phyloP scores from a whole-genome alignment of 164 flowering plant genomes.

The Euptelea pleiosperma region DNA sequence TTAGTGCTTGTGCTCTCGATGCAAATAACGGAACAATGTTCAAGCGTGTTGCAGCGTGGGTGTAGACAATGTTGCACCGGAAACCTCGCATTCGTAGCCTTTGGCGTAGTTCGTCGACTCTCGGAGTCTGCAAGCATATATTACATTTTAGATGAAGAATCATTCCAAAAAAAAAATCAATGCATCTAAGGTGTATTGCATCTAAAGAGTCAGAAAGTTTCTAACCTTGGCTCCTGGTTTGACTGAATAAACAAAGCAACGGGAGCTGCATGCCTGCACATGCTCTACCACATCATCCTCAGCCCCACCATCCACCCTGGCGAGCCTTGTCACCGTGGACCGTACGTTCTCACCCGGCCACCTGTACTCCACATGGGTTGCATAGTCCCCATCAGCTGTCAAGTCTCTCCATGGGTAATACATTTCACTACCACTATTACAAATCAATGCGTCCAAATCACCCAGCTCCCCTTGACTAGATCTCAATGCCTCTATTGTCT shows the following conservation, averaged over 20 bases:
- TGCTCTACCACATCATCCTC: constrained; percentile 47
- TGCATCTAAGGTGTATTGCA: too few relatives aligned
- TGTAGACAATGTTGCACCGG: constrained; percentile 67
- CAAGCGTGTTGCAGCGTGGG: constrained; percentile 56
- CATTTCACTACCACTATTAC: constrained; percentile 73
- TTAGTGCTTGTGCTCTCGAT: constrained; percentile 69
- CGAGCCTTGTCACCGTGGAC: constrained; percentile 50
- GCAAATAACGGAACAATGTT: constrained; percentile 72
- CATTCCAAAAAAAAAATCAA: too few relatives aligned
- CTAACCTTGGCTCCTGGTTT: constrained; percentile 68
- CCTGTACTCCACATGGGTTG: constrained; percentile 60
- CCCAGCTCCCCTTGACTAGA: constrained; percentile 37
- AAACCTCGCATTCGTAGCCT: constrained; percentile 79
- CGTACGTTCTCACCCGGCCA: constrained; percentile 74
- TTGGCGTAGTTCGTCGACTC: constrained; percentile 52
- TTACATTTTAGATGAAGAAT: too few relatives aligned
- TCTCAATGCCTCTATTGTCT: constrained; percentile 44
- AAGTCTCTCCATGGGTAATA: constrained; percentile 63
- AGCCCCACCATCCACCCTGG: constrained; percentile 37
- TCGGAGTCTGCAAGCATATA: constrained; percentile 38
- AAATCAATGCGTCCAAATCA: constrained; percentile 65
- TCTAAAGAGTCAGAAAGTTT: neutral
- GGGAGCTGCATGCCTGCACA: constrained; percentile 35
- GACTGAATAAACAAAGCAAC: constrained; percentile 50
- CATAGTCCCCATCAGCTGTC: constrained; percentile 56